A percentile compares a stretch with the other conserved stretches of the same genome.
Evolutionary conservation across 2,329 filamentous ascomycete species (phyloP).

Genomic region (Ophiostoma pallidulum): DNA sequence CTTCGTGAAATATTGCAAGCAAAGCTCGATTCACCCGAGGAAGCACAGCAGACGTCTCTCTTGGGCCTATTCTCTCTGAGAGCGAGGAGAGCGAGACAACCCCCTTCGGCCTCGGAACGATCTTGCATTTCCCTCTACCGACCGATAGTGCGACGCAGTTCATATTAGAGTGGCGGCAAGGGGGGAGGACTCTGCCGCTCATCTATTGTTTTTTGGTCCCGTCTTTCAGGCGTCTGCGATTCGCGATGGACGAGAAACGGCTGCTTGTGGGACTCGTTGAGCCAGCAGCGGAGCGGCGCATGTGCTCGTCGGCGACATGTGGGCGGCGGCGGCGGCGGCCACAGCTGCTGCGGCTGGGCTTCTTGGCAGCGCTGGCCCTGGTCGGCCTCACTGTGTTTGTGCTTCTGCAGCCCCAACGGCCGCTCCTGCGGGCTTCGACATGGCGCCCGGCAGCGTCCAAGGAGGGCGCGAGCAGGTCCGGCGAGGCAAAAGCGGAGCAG

Average conservation of each 20-base stretch:
- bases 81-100: too few species aligned
- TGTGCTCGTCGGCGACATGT: not conserved
- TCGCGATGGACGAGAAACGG: constrained; percentile 16
- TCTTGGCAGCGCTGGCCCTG: constrained; percentile 8
- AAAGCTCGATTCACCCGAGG: too few species aligned
- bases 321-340: constrained; percentile 8
- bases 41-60: too few species aligned
- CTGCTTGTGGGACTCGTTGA: constrained; percentile 2
- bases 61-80: too few species aligned
- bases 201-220: not conserved
- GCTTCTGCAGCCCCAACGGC: constrained; percentile 9
- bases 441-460: constrained; percentile 1
- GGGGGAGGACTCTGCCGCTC: too few species aligned
- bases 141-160: too few species aligned
- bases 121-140: too few species aligned
- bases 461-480: not conserved
- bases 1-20: not conserved
- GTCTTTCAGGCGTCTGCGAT: not conserved
- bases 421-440: not conserved
- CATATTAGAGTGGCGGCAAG: too few species aligned
- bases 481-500: not conserved
- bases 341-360: constrained; percentile 8
- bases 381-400: constrained; percentile 11
- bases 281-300: not conserved
- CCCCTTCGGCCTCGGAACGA: too few species aligned